Evolutionary conservation across 2,329 filamentous ascomycete species (phyloP).

Genomic region (Colletotrichum siamense): DNA sequence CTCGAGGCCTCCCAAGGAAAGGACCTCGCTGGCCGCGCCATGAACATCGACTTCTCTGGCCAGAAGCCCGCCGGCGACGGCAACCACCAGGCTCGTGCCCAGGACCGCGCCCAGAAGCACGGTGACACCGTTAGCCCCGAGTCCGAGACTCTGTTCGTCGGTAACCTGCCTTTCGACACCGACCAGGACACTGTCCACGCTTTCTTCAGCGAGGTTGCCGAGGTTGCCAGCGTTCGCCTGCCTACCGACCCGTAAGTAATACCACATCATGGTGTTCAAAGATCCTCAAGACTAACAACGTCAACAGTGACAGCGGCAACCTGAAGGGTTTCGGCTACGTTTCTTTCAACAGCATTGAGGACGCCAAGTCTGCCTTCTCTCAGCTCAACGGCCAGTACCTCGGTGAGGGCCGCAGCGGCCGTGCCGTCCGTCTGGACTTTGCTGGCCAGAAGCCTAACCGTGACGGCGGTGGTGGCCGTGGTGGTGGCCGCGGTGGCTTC

Average conservation of each 20-base stretch:
- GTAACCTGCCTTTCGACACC: constrained; percentile 86
- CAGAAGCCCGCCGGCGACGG: constrained; percentile 64
- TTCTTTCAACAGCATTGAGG: constrained; percentile 80
- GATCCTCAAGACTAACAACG: constrained; percentile 26
- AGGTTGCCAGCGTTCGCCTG: constrained; percentile 80
- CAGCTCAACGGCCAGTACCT: constrained; percentile 70
- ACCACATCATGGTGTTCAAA: background rate
- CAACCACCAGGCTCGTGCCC: constrained; percentile 60
- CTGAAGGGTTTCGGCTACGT: constrained; percentile 96
- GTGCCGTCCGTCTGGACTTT: constrained; percentile 83
- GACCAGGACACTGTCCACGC: constrained; percentile 77
- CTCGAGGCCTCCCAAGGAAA: constrained; percentile 76
- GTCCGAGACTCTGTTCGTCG: constrained; percentile 88
- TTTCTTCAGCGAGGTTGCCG: constrained; percentile 75
- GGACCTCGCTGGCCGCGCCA: constrained; percentile 74
- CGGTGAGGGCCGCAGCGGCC: constrained; percentile 70
- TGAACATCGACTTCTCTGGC: constrained; percentile 82
- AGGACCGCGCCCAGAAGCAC: constrained; percentile 70
- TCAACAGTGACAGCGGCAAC: constrained; percentile 72
- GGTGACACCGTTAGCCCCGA: constrained; percentile 82
- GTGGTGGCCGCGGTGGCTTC: constrained; percentile 57
- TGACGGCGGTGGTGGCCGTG: constrained; percentile 55
- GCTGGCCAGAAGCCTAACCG: constrained; percentile 68
- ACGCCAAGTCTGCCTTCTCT: constrained; percentile 78
- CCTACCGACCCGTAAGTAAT: constrained; percentile 77